Evolutionary conservation across 495 filamentous ascomycete genomes (phyloP), one percentile per base, ranked within the genome.

Genomic region (Penicillium steckii): DNA sequence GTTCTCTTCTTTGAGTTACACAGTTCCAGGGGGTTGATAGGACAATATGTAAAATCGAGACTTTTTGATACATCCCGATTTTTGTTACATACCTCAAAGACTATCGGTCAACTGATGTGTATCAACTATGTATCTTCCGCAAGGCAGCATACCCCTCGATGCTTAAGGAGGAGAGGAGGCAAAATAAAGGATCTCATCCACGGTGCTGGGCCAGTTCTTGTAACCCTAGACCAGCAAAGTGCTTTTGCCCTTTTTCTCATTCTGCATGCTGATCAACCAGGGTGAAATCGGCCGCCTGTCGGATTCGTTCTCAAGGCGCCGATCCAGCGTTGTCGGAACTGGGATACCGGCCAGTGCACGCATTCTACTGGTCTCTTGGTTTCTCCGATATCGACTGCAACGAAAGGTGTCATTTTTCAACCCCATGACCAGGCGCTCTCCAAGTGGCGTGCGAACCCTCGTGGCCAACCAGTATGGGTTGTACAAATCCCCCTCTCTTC

Each of bases 401-500:
- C n/a, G 18, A 37, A 35, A 41, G 38, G 21, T 41, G 19, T 41
- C 21, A 41, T 41, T 19, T 19, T 7, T 23, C 21, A 21, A 45
- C 27, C 57, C 38, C 56, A 64, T 65, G 59, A 62, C 60, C 40
- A 52, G 37, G 50, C 46, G 48, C 55, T 58, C 49, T 43, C 51
- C 53, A 15, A 65, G 60, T 66, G 62, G 62, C 56, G 62, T 58
- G 53, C 38, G 30, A 57, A 46, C 13, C 57, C 60, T 55, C 52
- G 56, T 59, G 53, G 57, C 47, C 53, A 57, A 59, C 61, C 61
- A 66, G 52, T 42, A 43, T 7, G 10, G n/a, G 37, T 45, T 42
- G 42, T 40, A 58, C 55, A 47, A 50, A 26, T 15, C 45, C 56
- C 42, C 26, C 29, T 26, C 21, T 33, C n/a, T 44, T 53, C 25